phyloP scores from a whole-genome alignment of 2,329 filamentous ascomycete species.

The Cladophialophora chaetospira region DNA sequence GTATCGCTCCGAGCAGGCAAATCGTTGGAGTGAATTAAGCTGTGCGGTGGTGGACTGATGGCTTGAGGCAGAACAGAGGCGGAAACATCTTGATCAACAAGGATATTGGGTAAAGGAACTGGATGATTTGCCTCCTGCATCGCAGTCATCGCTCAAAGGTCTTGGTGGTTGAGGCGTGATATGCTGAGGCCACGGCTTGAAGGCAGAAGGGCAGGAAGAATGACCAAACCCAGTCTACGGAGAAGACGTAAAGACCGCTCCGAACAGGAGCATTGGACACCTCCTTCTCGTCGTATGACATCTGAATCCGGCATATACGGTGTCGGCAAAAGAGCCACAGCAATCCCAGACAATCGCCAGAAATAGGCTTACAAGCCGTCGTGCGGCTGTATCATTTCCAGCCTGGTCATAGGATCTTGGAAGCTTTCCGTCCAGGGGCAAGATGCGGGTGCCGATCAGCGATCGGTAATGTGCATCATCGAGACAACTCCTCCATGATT shows the following conservation, averaged over 20 bases:
- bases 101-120: neutral
- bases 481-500: too few relatives aligned
- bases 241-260: too few relatives aligned
- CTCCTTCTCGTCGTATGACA: neutral
- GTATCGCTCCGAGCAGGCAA: slow-evolving; percentile 55
- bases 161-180: neutral
- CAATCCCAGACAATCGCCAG: neutral
- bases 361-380: neutral
- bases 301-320: neutral
- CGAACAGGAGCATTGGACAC: neutral
- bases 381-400: neutral
- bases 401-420: too few relatives aligned
- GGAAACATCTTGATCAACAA: neutral
- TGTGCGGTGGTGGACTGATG: neutral
- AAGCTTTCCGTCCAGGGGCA: too few relatives aligned
- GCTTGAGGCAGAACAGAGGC: neutral
- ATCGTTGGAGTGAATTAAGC: neutral
- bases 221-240: too few relatives aligned
- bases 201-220: neutral
- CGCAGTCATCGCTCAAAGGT: neutral
- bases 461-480: too few relatives aligned
- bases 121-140: neutral
- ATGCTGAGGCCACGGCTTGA: neutral
- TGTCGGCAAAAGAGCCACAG: neutral
- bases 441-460: too few relatives aligned